phyloP scores from a whole-genome alignment of 306 rosid genomes.

The Luffa aegyptiaca region DNA sequence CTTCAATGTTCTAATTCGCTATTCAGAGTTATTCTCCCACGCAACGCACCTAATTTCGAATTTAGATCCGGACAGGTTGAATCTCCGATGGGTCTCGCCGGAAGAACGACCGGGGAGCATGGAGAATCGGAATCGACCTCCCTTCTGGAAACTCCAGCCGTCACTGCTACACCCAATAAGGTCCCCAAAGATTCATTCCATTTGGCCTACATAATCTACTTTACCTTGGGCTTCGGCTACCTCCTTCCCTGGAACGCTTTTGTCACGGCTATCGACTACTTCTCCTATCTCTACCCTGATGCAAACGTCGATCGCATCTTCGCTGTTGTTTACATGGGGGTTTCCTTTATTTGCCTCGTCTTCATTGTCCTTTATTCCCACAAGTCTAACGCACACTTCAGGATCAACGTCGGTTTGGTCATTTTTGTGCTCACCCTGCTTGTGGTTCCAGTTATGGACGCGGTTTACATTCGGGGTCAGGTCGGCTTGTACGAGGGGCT shows the following conservation, averaged over 20 bases:
- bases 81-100: not conserved
- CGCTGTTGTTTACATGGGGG: constrained; percentile 56
- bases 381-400: constrained; percentile 37
- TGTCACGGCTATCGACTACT: constrained; percentile 85
- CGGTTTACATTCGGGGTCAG: constrained; percentile 45
- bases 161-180: not conserved
- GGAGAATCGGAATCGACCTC: constrained; percentile 6
- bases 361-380: constrained; percentile 48
- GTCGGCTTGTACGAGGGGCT: constrained; percentile 65
- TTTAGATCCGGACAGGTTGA: not conserved
- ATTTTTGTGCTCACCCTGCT: constrained; percentile 45
- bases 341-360: constrained; percentile 40
- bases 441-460: constrained; percentile 52
- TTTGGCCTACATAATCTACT: constrained; percentile 61
- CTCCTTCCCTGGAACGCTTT: constrained; percentile 95
- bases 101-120: not conserved
- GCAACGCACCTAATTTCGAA: too few species aligned
- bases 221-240: constrained; percentile 60
- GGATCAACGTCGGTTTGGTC: constrained; percentile 60
- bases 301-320: constrained; percentile 77
- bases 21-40: not conserved
- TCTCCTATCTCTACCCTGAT: constrained; percentile 70
- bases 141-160: not conserved
- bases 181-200: constrained; percentile 48
- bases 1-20: not conserved